Conservation (phyloP, 2,329 filamentous ascomycete genomes). For the Penicillium sp. region DNA sequence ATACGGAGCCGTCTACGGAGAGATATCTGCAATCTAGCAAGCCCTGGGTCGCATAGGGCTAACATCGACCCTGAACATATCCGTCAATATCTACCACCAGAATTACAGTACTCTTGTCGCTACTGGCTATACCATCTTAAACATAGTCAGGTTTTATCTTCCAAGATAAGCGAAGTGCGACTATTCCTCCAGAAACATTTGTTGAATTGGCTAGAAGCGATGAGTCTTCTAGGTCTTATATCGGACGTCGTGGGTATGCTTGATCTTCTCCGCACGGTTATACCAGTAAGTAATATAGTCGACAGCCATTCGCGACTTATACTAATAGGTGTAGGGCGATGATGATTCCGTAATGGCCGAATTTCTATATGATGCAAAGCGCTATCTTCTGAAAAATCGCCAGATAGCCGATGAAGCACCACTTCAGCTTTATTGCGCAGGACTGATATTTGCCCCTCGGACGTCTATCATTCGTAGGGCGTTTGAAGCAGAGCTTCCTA, state of each 20-base stretch:
- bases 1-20: constrained; percentile 1
- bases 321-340: constrained; percentile 4
- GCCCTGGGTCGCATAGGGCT: background rate
- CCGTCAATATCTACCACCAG: constrained; percentile 16
- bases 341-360: background rate
- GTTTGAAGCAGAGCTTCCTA: background rate
- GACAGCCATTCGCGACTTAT: background rate
- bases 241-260: constrained; percentile 22
- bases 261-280: constrained; percentile 14
- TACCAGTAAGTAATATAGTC: constrained; percentile 11
- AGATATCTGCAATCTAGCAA: constrained; percentile 20
- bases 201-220: constrained; percentile 31
- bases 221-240: constrained; percentile 25
- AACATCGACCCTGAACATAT: constrained; percentile 11
- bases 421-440: constrained; percentile 6
- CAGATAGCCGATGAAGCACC: constrained; percentile 3
- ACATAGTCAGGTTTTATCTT: constrained; percentile 5
- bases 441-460: constrained; percentile 5
- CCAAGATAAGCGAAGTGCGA: constrained; percentile 5
- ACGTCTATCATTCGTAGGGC: constrained; percentile 1
- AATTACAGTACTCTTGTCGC: constrained; percentile 31
- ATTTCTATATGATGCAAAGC: constrained; percentile 1
- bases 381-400: background rate
- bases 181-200: constrained; percentile 26
- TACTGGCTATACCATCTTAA: constrained; percentile 30